phyloP scores from a whole-genome alignment of 805 yeast species.

The Komagataella pastoris region DNA sequence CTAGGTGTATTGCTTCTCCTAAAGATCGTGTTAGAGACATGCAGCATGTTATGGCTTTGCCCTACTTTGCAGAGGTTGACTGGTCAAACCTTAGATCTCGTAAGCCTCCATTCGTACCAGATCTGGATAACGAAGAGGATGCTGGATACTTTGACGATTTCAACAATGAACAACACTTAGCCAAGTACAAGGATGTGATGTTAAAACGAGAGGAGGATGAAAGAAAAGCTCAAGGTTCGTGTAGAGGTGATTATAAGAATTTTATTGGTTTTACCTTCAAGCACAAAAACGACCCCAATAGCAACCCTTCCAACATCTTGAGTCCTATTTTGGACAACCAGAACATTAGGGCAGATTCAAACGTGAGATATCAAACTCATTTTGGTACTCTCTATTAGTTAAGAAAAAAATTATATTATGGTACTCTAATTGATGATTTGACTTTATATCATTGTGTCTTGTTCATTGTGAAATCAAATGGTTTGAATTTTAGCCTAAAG shows the following conservation, averaged over 20 bases:
- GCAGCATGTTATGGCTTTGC: constrained; percentile 66
- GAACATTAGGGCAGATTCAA: constrained; percentile 10
- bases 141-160: constrained; percentile 99
- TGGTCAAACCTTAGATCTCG: constrained; percentile 58
- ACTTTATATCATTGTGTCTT: background rate
- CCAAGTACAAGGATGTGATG: constrained; percentile 92
- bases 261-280: constrained; percentile 94
- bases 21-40: constrained; percentile 62
- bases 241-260: constrained; percentile 45
- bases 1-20: constrained; percentile 70
- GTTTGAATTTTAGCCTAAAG: constrained; percentile 42
- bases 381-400: constrained; percentile 19
- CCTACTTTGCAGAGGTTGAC: constrained; percentile 75
- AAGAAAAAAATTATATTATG: background rate
- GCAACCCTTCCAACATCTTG: constrained; percentile 22
- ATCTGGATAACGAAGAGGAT: constrained; percentile 91
- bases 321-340: constrained; percentile 17
- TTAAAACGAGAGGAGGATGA: constrained; percentile 84
- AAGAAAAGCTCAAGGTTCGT: constrained; percentile 54
- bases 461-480: constrained; percentile 35
- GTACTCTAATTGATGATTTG: background rate
- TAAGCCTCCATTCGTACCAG: constrained; percentile 94
- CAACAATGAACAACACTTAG: constrained; percentile 93
- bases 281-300: constrained; percentile 55
- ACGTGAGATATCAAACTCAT: constrained; percentile 13